A percentile compares a stretch with the other conserved stretches of the same genome.
Evolutionary conservation across 2,329 filamentous ascomycete genomes (phyloP).

Genomic region (Hypocrella siamensis): DNA sequence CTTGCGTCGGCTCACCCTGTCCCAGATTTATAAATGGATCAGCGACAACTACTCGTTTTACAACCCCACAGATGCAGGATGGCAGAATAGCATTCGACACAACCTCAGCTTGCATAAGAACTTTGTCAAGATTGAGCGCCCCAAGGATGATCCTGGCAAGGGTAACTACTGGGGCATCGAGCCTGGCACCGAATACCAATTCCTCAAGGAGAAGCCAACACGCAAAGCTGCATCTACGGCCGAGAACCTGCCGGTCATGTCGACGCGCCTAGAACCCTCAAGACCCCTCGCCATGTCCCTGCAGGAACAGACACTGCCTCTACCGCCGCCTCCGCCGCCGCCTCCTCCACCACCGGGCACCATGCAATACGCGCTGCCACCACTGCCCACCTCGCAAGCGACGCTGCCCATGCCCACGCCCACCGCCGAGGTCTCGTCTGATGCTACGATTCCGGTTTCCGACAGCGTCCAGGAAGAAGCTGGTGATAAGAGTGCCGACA

Average conservation of each 20-base stretch:
- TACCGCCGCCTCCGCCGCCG: slow-evolving; percentile 25
- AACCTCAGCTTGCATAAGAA: slow-evolving; percentile 95
- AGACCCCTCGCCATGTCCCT: slow-evolving; percentile 22
- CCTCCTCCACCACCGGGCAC: slow-evolving; percentile 23
- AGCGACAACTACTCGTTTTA: slow-evolving; percentile 91
- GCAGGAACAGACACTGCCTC: slow-evolving; percentile 32
- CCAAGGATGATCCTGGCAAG: slow-evolving; percentile 94
- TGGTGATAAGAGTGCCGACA: slow-evolving; percentile 25
- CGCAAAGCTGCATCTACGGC: slow-evolving; percentile 40
- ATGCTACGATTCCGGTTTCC: slow-evolving; percentile 61
- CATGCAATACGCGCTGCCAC: slow-evolving; percentile 20
- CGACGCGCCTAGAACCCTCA: slow-evolving; percentile 36
- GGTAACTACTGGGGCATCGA: slow-evolving; percentile 96
- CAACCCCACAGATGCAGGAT: slow-evolving; percentile 67
- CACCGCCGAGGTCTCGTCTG: slow-evolving; percentile 58
- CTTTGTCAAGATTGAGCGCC: slow-evolving; percentile 87
- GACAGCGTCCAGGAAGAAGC: slow-evolving; percentile 42
- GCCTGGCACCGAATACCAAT: slow-evolving; percentile 74
- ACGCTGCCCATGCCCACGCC: slow-evolving; percentile 20
- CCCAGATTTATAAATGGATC: slow-evolving; percentile 99
- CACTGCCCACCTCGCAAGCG: slow-evolving; percentile 22
- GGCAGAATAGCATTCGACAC: slow-evolving; percentile 98
- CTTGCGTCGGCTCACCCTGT: slow-evolving; percentile 68
- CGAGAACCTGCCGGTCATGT: slow-evolving; percentile 44
- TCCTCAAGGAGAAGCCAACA: slow-evolving; percentile 71